Evolutionary conservation across 139 green algal genomes (phyloP), one percentile per base, ranked within the genome.

Genomic region (Asterochloris sp.): DNA sequence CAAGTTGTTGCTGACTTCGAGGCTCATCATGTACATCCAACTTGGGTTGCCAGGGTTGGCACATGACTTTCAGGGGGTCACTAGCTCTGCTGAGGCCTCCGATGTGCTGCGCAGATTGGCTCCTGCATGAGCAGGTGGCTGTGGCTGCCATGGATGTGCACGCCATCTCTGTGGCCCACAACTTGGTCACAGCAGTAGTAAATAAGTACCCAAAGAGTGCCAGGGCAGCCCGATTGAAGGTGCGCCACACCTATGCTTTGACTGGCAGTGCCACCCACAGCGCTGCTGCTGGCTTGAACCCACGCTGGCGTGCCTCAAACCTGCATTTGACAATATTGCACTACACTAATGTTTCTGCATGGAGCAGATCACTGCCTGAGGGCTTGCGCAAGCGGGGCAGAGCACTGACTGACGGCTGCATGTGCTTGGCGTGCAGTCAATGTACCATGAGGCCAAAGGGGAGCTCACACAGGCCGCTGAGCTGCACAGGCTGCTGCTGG

Each of bases 121-220:
- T 92, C 21, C 69, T 97, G 23, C 87, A 92, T 64, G 94, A 98
- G 86, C 94, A 98, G 82, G 92, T 95, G 29, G 89, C 92, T 0
- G 77, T 94, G 0, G 93, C 94, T 24, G 87, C 90, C 11, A 82
- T 98, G 82, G 91, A 95, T 78, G 76, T 63, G 8, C 87, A 88
- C 54, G 89, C 88, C 16, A 81, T 88, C 11, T 38, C 74, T 4
- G 84, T 92, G 63, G 94, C 94, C n/a, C 69, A 86, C 13, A 74
- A 63, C 9, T 86, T 96, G 17, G 83, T 97, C 47, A 82, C 87
- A 64, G 86, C 87, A 12, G 83, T 95, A 11, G 80, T 86, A 14
- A 77, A 79, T n/a, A 86, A 90, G n/a, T 97, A 96, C 71, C 92
- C 92, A 0, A 80, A 91, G 27, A 92, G 89, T 74, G 77, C 88